These are phyloP conservation scores for Emericellopsis terricola DNA, from an alignment of 495 filamentous ascomycete genomes.

Conservation along the genomic window DNA sequence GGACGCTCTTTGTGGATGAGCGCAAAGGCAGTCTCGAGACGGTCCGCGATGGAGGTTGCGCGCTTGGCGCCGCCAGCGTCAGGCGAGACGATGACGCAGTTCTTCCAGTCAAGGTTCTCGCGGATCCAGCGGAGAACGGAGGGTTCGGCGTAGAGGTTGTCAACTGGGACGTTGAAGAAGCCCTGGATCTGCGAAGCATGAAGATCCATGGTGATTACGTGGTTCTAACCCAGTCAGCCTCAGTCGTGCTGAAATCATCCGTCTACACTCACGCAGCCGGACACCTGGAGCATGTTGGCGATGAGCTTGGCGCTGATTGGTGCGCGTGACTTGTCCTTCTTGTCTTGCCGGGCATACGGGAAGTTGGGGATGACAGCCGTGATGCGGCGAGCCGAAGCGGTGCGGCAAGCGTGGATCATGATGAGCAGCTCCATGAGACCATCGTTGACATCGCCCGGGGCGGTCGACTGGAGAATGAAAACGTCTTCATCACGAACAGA, in stretches of 20 bases:
- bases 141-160: constrained; percentile 84
- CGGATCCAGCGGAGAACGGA: constrained; percentile 81
- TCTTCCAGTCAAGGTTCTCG: constrained; percentile 70
- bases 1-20: constrained; percentile 98
- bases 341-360: constrained; percentile 97
- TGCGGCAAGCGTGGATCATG: constrained; percentile 98
- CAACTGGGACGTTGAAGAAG: constrained; percentile 96
- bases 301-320: constrained; percentile 86
- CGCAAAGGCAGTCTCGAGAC: constrained; percentile 81
- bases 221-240: constrained; percentile 40
- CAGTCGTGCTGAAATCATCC: background rate
- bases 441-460: constrained; percentile 94
- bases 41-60: constrained; percentile 91
- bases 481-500: constrained; percentile 96
- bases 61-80: constrained; percentile 95
- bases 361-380: constrained; percentile 92
- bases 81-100: constrained; percentile 85
- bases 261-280: constrained; percentile 30
- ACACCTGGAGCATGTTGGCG: constrained; percentile 95
- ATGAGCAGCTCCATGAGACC: constrained; percentile 97
- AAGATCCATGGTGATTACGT: constrained; percentile 91
- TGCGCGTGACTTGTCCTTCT: constrained; percentile 90
- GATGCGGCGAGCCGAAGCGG: constrained; percentile 78
- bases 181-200: constrained; percentile 98
- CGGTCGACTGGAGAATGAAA: constrained; percentile 91